Conservation (phyloP, 108 stramenopile genomes). For the Hondaea fermentalgiana region DNA sequence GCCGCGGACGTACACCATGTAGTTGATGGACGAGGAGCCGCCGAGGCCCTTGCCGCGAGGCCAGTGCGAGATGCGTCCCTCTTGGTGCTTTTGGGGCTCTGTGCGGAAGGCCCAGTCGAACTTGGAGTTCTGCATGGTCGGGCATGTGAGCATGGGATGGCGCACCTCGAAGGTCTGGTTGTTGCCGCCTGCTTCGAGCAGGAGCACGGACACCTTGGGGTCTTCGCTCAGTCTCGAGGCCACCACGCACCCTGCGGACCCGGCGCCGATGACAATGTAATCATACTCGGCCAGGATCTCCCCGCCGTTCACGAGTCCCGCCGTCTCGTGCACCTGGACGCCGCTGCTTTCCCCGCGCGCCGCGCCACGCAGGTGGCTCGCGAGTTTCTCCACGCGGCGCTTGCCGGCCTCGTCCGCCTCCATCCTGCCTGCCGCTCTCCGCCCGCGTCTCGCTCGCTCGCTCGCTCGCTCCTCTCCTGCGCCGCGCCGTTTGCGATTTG, state of each 20-base stretch:
- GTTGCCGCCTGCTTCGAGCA: constrained; percentile 42
- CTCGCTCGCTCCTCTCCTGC: too few species aligned
- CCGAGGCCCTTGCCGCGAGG: constrained; percentile 57
- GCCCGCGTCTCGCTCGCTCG: too few species aligned
- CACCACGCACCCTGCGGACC: constrained; percentile 60
- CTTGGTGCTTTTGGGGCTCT: neutral
- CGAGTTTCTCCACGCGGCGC: neutral
- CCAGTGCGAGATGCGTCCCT: constrained; percentile 8
- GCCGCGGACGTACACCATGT: constrained; percentile 51
- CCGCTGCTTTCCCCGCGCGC: neutral
- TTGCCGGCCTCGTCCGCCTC: too few species aligned
- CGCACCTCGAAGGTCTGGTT: neutral
- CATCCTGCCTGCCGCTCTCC: too few species aligned
- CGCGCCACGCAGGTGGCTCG: neutral
- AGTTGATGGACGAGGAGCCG: constrained; percentile 54
- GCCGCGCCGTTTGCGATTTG: too few species aligned
- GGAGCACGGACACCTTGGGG: constrained; percentile 30
- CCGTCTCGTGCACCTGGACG: neutral
- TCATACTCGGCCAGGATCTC: constrained; percentile 38
- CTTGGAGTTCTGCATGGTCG: neutral
- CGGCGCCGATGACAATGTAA: constrained; percentile 70
- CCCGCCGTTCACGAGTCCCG: neutral
- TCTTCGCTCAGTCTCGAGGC: constrained; percentile 50
- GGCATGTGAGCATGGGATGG: neutral
- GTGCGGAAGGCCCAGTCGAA: neutral